These are phyloP conservation scores for Amphirosellinia nigrospora DNA, from an alignment of 495 filamentous ascomycete genomes.

Conservation along the genomic window DNA sequence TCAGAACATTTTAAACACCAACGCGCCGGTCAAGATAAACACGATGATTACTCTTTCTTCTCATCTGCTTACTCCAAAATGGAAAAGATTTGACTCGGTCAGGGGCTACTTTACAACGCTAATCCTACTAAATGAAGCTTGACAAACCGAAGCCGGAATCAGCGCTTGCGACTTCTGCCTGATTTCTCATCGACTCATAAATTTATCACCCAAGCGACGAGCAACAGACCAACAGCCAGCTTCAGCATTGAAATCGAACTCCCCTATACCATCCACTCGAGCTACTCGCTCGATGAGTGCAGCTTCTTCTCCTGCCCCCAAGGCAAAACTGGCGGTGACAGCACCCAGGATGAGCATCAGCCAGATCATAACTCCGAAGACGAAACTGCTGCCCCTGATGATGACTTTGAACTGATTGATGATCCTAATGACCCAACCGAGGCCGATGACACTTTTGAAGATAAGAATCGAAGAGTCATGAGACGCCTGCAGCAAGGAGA, in stretches of 20 bases:
- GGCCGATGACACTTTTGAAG: conserved; percentile 85
- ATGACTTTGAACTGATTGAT: conserved; percentile 94
- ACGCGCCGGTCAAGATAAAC: conserved; percentile 83
- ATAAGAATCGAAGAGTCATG: conserved; percentile 98
- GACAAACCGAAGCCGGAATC: conserved; percentile 92
- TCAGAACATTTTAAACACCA: conserved; percentile 93
- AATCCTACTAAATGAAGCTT: conserved; percentile 77
- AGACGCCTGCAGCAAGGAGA: conserved; percentile 89
- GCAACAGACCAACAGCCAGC: conserved; percentile 40
- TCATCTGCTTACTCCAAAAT: conserved; percentile 74
- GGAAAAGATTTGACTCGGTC: conserved; percentile 75
- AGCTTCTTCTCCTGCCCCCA: conserved; percentile 26
- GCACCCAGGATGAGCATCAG: conserved; percentile 36
- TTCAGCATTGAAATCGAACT: conserved; percentile 51
- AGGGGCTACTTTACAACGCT: conserved; percentile 76
- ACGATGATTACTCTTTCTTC: conserved; percentile 81
- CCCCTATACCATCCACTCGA: conserved; percentile 33
- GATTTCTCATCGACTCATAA: conserved; percentile 70
- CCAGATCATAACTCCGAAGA: conserved; percentile 26
- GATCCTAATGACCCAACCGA: conserved; percentile 77
- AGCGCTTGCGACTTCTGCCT: conserved; percentile 84
- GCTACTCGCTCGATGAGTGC: conserved; percentile 29
- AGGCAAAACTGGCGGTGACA: conserved; percentile 34
- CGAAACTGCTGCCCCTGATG: conserved; percentile 64
- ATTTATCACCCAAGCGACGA: conserved; percentile 85